Evolutionary conservation across 257 asterid species (phyloP), one percentile per base, ranked within the genome.

Genomic region (Linaria vulgaris): DNA sequence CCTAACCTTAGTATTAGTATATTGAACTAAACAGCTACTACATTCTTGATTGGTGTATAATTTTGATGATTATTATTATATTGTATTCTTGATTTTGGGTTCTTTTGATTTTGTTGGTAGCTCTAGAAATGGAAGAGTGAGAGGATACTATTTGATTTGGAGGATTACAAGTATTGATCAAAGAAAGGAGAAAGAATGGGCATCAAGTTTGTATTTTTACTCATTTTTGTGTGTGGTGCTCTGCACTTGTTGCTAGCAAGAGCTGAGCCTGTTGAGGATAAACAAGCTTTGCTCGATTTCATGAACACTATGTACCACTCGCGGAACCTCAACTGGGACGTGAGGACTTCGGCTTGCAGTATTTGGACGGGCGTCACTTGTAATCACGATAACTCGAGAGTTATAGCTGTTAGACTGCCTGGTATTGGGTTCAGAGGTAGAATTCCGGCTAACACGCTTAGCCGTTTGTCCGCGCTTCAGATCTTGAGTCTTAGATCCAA

Each of bases 401-500:
- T 82, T 1, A 31, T 74, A 17, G 80, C 74, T 0, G 72, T 82
- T 41, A 58, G 85, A 15, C 64, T 82, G 68, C 88, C 88, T 0
- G 83, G 62, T 38, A 52, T 69, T 25, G 88, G 88, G 20, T 71
- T 82, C 59, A 57, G 37, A 22, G 88, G 83, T 47, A 16, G 16
- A 22, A 63, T 82, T 56, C 81, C 88, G 50, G 12, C 61, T 14
- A 76, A 79, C 77, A 79, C 83, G 39, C 72, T 82, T 21, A 59
- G 81, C 66, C 85, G 85, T 2, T 64, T 82, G 51, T 74, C 85
- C 2, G 71, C 48, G 6, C 81, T 82, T 25, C 79, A 76, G 72
- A 76, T 67, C 72, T 67, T 82, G 74, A 82, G 85, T 21, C 48
- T 82, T 25, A 74, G 81, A 74, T 82, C 85, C 68, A 82, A 82